A percentile compares a stretch with the other conserved stretches of the same genome.
These are phyloP conservation scores for Coemansia sp. DNA, from an alignment of 192 early-diverging fungal species.

Conservation along the genomic window DNA sequence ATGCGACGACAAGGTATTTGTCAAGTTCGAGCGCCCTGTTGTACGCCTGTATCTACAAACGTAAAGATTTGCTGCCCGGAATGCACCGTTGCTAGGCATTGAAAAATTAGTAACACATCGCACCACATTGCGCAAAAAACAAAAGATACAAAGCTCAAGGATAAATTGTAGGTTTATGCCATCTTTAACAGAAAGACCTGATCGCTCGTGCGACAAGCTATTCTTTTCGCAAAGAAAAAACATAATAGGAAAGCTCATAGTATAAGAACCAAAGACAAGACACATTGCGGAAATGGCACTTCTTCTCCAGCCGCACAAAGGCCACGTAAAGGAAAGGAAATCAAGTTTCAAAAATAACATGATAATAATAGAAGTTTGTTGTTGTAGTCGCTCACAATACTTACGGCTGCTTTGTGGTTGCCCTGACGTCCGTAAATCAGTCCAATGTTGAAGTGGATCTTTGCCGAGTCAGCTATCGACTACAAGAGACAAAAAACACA, in stretches of 20 bases:
- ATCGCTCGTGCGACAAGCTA: not conserved
- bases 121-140: no score
- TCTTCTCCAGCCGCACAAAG: no score
- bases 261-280: not conserved
- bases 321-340: no score
- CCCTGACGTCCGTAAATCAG: conserved; percentile 72
- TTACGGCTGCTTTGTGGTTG: conserved; percentile 79
- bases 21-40: conserved; percentile 73
- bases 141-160: no score
- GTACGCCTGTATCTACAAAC: conserved; percentile 69
- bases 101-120: no score
- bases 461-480: conserved; percentile 81
- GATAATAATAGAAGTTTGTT: not conserved
- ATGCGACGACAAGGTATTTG: conserved; percentile 86
- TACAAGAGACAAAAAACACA: conserved; percentile 21
- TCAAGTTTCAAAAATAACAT: not conserved
- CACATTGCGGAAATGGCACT: not conserved
- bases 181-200: not conserved
- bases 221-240: not conserved
- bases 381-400: conserved; percentile 21
- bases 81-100: not conserved
- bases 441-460: conserved; percentile 96
- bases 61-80: not conserved
- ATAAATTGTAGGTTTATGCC: no score
- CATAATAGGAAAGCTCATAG: not conserved